phyloP scores from a whole-genome alignment of 306 rosid species.

The Canavalia ensiformis region DNA sequence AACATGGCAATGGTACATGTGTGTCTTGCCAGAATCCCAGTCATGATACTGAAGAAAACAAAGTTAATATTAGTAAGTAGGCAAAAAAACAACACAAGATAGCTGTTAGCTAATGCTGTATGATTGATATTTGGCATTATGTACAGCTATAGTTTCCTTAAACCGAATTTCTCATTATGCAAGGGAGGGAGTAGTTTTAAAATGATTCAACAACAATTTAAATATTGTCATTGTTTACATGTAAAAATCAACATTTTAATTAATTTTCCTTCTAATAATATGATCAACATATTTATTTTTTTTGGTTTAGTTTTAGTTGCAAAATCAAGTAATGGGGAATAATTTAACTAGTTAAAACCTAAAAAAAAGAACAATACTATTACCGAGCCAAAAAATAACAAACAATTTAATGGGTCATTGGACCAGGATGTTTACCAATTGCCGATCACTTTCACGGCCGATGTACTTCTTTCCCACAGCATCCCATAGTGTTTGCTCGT shows the following conservation, averaged over 20 bases:
- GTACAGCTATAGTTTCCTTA: neutral
- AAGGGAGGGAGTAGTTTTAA: neutral
- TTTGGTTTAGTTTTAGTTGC: neutral
- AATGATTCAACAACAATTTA: neutral
- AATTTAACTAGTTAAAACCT: neutral
- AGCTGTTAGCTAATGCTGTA: neutral
- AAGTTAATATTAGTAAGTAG: conserved; percentile 17
- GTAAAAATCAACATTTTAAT: neutral
- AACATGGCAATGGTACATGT: conserved; percentile 69
- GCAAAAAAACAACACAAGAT: neutral
- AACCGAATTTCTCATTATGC: neutral
- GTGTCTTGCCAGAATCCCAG: conserved; percentile 71
- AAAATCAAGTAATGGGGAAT: neutral
- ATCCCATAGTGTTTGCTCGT: conserved; percentile 67
- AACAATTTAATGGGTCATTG: neutral
- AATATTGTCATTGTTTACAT: neutral
- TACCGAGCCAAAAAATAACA: neutral
- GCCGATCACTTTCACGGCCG: conserved; percentile 47
- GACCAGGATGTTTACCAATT: conserved; percentile 55
- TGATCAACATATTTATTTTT: neutral
- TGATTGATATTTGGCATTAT: neutral
- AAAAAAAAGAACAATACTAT: neutral
- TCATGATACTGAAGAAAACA: conserved; percentile 60
- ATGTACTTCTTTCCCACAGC: conserved; percentile 43
- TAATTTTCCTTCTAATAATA: too few species aligned